Percentiles rank a stretch among this genome's conserved stretches.
Conservation (phyloP, 805 yeast genomes). For the Yarrowia osloensis region DNA sequence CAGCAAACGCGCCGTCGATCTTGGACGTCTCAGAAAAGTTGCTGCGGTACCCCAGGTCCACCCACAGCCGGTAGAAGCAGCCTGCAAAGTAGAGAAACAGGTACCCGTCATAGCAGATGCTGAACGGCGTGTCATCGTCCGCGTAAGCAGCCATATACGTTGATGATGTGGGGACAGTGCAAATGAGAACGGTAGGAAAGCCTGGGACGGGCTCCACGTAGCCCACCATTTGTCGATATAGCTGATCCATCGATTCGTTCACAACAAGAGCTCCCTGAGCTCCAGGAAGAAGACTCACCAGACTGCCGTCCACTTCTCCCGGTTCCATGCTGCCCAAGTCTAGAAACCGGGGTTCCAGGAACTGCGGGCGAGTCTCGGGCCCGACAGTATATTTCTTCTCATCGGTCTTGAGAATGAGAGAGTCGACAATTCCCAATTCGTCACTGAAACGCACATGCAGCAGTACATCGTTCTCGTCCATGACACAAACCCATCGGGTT, state of each 20-base stretch:
- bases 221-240: neutral
- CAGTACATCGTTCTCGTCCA: no score
- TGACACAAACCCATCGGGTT: no score
- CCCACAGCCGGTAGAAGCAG: neutral
- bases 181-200: neutral
- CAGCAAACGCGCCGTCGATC: neutral
- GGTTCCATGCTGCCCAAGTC: no score
- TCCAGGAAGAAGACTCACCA: no score
- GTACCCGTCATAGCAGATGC: neutral
- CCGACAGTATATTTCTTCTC: no score
- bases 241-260: neutral
- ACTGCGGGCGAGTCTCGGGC: no score
- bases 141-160: neutral
- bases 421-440: no score
- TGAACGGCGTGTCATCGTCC: no score
- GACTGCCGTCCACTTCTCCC: no score
- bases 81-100: neutral
- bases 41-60: neutral
- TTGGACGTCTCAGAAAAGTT: neutral
- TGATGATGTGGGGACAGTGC: neutral
- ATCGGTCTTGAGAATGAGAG: no score
- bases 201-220: neutral
- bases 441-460: no score
- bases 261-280: neutral
- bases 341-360: no score